These are phyloP conservation scores for Sambucus nigra DNA, from an alignment of 129 eudicot genomes.

Conservation along the genomic window DNA sequence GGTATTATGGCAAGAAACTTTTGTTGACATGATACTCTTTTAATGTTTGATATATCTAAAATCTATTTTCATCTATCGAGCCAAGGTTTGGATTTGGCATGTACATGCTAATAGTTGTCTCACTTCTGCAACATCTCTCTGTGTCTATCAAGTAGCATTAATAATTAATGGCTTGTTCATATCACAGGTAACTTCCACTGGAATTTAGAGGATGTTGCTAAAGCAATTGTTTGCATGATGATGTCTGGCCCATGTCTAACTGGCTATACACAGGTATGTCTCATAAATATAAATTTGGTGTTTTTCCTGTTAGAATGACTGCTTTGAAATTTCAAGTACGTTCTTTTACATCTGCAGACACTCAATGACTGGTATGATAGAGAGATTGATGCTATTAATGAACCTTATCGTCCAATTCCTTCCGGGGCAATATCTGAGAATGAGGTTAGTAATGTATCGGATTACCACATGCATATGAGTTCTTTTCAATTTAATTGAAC, in stretches of 20 bases:
- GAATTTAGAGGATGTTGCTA: constrained; percentile 82
- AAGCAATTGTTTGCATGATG: constrained; percentile 90
- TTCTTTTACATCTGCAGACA: constrained; percentile 41
- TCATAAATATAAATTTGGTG: neutral
- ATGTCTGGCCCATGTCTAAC: constrained; percentile 98
- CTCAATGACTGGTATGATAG: constrained; percentile 98
- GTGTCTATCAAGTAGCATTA: neutral
- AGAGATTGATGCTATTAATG: constrained; percentile 97
- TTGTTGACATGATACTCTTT: neutral
- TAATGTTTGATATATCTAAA: neutral
- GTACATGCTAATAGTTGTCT: too few relatives aligned
- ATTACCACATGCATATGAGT: neutral
- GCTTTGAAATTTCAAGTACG: constrained; percentile 6
- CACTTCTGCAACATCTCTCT: too few relatives aligned
- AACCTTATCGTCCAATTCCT: constrained; percentile 99
- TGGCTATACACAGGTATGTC: constrained; percentile 87
- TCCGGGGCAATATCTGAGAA: constrained; percentile 88
- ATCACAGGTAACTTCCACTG: constrained; percentile 83
- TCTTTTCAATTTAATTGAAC: neutral
- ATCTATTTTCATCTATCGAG: neutral
- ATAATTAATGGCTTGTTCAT: constrained; percentile 4
- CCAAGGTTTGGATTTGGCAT: neutral
- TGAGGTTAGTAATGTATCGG: constrained; percentile 40
- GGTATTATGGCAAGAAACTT: constrained; percentile 29
- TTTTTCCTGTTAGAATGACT: constrained; percentile 12